Conservation (phyloP, 1,139 yeast species). For the Pneumocystis canis region DNA sequence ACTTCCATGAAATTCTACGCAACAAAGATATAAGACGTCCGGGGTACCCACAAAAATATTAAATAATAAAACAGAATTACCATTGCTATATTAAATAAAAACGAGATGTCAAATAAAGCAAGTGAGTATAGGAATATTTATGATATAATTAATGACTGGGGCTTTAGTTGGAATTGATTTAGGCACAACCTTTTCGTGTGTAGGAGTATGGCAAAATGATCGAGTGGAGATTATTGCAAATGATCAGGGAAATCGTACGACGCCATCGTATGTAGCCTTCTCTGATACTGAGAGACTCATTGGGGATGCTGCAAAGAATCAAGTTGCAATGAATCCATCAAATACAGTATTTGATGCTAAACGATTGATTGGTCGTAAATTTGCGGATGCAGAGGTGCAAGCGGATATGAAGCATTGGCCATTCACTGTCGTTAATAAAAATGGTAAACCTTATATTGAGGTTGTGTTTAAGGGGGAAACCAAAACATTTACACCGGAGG, state of each 20-base stretch:
- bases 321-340: constrained; percentile 92
- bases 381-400: constrained; percentile 75
- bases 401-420: constrained; percentile 93
- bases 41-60: background rate
- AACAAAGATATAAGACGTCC: background rate
- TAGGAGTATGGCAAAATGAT: constrained; percentile 59
- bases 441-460: constrained; percentile 77
- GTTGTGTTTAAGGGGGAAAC: constrained; percentile 90
- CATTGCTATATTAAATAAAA: background rate
- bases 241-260: constrained; percentile 96
- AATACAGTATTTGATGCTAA: constrained; percentile 94
- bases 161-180: constrained; percentile 53
- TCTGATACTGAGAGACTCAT: constrained; percentile 90
- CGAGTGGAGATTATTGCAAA: constrained; percentile 79
- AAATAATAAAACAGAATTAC: background rate
- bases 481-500: constrained; percentile 90
- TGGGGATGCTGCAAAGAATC: constrained; percentile 98
- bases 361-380: constrained; percentile 92
- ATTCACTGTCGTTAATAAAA: constrained; percentile 75
- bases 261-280: constrained; percentile 95
- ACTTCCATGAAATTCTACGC: background rate
- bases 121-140: background rate
- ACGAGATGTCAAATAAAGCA: background rate
- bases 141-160: background rate
- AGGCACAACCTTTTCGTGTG: constrained; percentile 89